Evolutionary conservation across 2,329 filamentous ascomycete genomes (phyloP).

Genomic region (Epichloe elymi): DNA sequence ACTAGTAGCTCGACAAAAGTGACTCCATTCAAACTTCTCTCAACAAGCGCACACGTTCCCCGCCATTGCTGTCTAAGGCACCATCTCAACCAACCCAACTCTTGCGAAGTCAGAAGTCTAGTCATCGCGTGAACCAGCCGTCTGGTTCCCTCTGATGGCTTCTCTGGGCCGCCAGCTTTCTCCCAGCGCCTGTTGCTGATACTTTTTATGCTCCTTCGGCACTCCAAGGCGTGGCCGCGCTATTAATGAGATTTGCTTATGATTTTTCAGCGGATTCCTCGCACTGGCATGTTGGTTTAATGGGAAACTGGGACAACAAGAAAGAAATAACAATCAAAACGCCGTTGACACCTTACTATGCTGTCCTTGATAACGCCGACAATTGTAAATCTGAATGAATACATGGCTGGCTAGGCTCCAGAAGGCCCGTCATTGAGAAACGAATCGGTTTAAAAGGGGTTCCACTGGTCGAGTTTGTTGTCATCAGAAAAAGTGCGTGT

Average conservation of each 20-base stretch:
- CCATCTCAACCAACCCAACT: not conserved
- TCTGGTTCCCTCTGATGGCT: not conserved
- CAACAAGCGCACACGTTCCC: constrained; percentile 2
- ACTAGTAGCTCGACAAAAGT: not conserved
- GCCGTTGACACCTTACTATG: constrained; percentile 46
- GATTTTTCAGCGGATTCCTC: constrained; percentile 21
- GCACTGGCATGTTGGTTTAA: constrained; percentile 14
- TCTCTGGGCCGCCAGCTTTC: not conserved
- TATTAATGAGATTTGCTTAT: constrained; percentile 26
- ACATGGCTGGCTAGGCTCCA: constrained; percentile 28
- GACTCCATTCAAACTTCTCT: constrained; percentile 3
- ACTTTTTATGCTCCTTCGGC: constrained; percentile 1
- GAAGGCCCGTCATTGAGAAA: constrained; percentile 14
- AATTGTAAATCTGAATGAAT: constrained; percentile 36
- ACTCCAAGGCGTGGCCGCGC: constrained; percentile 7
- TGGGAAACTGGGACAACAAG: constrained; percentile 7
- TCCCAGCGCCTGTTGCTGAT: not conserved
- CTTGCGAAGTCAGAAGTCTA: not conserved
- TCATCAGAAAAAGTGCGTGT: constrained; percentile 98
- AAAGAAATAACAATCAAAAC: constrained; percentile 29
- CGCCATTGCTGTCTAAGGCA: constrained; percentile 1
- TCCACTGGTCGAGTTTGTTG: constrained; percentile 10
- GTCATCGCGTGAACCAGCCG: not conserved
- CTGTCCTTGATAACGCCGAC: constrained; percentile 40
- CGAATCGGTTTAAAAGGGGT: constrained; percentile 15